A percentile compares a stretch with the other conserved stretches of the same genome.
phyloP scores from a whole-genome alignment of 73 alveolate genomes.

The Paramecium primaurelia region DNA sequence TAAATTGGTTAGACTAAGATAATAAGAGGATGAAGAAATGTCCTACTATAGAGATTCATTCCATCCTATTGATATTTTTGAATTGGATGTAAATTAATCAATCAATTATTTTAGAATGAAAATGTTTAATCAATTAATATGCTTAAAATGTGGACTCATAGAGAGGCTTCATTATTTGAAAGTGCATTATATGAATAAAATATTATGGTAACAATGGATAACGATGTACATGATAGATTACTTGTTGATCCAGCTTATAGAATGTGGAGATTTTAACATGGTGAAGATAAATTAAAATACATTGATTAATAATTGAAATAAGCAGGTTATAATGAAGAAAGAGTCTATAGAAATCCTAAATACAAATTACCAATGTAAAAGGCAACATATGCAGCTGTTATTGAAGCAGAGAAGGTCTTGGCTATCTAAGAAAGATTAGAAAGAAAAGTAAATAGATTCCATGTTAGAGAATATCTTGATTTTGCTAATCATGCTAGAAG shows the following conservation, averaged over 20 bases:
- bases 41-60: conserved; percentile 80
- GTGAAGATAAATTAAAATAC: conserved; percentile 74
- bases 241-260: conserved; percentile 89
- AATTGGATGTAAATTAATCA: conserved; percentile 67
- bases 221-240: conserved; percentile 85
- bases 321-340: conserved; percentile 61
- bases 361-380: conserved; percentile 65
- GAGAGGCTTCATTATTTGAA: conserved; percentile 50
- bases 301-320: conserved; percentile 61
- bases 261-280: conserved; percentile 74
- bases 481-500: conserved; percentile 86
- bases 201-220: conserved; percentile 69
- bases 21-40: conserved; percentile 76
- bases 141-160: conserved; percentile 48
- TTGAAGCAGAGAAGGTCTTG: conserved; percentile 74
- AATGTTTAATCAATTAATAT: neutral
- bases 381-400: conserved; percentile 72
- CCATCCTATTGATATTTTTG: conserved; percentile 73
- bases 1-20: conserved; percentile 83
- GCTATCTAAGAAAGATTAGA: conserved; percentile 78
- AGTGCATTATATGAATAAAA: conserved; percentile 58
- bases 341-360: neutral
- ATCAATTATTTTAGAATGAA: neutral
- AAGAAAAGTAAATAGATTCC: conserved; percentile 74
- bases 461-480: conserved; percentile 76